A percentile compares a stretch with the other conserved stretches of the same genome.
phyloP scores from a whole-genome alignment of 805 yeast genomes.

The Kluyveromyces siamensis region DNA sequence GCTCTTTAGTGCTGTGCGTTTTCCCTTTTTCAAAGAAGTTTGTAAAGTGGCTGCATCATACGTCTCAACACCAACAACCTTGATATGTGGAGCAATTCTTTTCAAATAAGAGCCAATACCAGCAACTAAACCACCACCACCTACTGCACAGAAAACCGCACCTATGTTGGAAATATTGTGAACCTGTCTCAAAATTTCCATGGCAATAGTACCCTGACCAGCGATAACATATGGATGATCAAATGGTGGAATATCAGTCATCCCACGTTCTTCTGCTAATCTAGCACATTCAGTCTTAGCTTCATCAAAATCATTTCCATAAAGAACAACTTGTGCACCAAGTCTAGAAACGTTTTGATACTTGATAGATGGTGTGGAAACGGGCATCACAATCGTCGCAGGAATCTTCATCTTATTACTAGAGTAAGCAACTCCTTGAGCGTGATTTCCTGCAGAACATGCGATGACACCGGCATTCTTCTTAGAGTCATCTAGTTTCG shows the following conservation, averaged over 20 bases:
- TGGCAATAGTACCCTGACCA: slow-evolving; percentile 96
- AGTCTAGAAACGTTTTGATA: slow-evolving; percentile 83
- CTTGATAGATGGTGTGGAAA: slow-evolving; percentile 92
- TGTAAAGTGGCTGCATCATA: slow-evolving; percentile 90
- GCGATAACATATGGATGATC: slow-evolving; percentile 98
- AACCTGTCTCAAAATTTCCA: slow-evolving; percentile 85
- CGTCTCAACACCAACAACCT: slow-evolving; percentile 92
- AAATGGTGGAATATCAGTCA: slow-evolving; percentile 94
- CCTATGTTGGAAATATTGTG: slow-evolving; percentile 52
- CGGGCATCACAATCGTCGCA: slow-evolving; percentile 97
- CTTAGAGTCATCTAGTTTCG: slow-evolving; percentile 54
- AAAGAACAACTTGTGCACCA: slow-evolving; percentile 89
- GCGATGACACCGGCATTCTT: slow-evolving; percentile 87
- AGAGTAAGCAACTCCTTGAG: slow-evolving; percentile 96
- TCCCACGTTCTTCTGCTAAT: slow-evolving; percentile 56
- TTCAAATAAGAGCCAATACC: slow-evolving; percentile 88
- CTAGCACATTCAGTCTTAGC: slow-evolving; percentile 86
- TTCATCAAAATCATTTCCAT: slow-evolving; percentile 92
- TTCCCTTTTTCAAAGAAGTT: slow-evolving; percentile 50
- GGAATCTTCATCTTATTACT: slow-evolving; percentile 81
- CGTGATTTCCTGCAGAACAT: slow-evolving; percentile 98
- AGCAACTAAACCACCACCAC: slow-evolving; percentile 94
- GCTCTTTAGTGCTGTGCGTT: slow-evolving; percentile 47
- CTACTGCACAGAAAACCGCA: slow-evolving; percentile 89
- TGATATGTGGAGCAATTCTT: slow-evolving; percentile 95